Conservation (phyloP, 106 monocot species). For the Dendrobium nobile region DNA sequence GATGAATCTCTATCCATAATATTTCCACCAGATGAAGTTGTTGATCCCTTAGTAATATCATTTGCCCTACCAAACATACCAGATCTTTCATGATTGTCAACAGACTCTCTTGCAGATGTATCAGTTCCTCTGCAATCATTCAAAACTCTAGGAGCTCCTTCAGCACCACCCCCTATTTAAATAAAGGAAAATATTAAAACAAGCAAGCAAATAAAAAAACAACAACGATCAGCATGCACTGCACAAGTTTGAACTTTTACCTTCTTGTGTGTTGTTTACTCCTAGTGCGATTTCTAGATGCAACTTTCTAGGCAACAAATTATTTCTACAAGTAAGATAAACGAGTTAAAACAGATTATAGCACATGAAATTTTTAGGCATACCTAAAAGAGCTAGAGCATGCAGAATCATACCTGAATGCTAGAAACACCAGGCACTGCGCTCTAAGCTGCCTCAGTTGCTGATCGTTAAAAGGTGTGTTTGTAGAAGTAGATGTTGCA, state of each 20-base stretch:
- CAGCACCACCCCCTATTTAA: constrained; percentile 26
- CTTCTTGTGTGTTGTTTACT: constrained; percentile 48
- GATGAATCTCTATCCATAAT: constrained; percentile 49
- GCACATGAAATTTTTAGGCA: background rate
- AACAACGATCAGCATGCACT: background rate
- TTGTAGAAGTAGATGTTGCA: constrained; percentile 23
- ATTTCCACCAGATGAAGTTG: constrained; percentile 45
- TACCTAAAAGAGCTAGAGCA: background rate
- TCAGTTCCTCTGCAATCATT: constrained; percentile 49
- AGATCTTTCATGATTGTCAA: constrained; percentile 46
- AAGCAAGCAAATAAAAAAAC: background rate
- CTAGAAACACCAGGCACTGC: constrained; percentile 97
- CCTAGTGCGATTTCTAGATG: constrained; percentile 97
- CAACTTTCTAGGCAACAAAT: constrained; percentile 77
- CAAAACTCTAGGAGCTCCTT: constrained; percentile 31
- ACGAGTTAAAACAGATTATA: background rate
- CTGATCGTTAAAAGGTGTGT: constrained; percentile 86
- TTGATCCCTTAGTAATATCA: constrained; percentile 26
- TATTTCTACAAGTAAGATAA: constrained; percentile 54
- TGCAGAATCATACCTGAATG: constrained; percentile 67
- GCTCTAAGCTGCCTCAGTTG: constrained; percentile 99
- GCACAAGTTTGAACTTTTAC: constrained; percentile 20
- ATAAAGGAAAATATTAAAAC: background rate
- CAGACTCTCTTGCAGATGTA: constrained; percentile 41
- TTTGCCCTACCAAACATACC: constrained; percentile 27